phyloP scores from a whole-genome alignment of 108 stramenopile species.

The Seminavis robusta region DNA sequence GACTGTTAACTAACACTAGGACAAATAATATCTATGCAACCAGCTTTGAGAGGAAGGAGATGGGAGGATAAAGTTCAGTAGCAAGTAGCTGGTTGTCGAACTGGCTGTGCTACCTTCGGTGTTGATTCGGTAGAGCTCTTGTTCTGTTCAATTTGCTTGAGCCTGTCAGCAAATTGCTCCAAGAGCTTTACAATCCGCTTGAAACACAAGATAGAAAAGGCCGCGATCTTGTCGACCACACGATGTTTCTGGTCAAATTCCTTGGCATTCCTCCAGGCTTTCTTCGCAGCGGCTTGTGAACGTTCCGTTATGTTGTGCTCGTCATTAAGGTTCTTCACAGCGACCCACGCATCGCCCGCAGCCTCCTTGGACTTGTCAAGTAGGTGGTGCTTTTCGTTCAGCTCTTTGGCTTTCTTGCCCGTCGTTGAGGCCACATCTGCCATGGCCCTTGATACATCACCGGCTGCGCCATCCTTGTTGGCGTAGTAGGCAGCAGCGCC shows the following conservation, averaged over 20 bases:
- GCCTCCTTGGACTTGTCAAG: slow-evolving; percentile 30
- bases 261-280: slow-evolving; percentile 34
- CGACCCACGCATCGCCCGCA: neutral
- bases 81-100: no score
- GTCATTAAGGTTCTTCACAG: neutral
- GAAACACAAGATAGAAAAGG: no score
- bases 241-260: slow-evolving; percentile 61
- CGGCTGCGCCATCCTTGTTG: slow-evolving; percentile 32
- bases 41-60: no score
- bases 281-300: slow-evolving; percentile 33
- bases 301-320: slow-evolving; percentile 17
- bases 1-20: no score
- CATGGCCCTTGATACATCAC: slow-evolving; percentile 39
- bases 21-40: no score
- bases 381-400: slow-evolving; percentile 59
- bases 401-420: slow-evolving; percentile 31
- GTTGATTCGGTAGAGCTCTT: no score
- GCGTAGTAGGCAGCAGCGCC: slow-evolving; percentile 33
- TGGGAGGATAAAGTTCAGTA: no score
- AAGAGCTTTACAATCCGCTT: no score
- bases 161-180: no score
- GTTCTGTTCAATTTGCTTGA: no score
- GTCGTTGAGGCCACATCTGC: slow-evolving; percentile 40
- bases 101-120: no score
- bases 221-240: slow-evolving; percentile 37